Conservation (phyloP, 31 red algal genomes). For the Porphyra umbilicalis region DNA sequence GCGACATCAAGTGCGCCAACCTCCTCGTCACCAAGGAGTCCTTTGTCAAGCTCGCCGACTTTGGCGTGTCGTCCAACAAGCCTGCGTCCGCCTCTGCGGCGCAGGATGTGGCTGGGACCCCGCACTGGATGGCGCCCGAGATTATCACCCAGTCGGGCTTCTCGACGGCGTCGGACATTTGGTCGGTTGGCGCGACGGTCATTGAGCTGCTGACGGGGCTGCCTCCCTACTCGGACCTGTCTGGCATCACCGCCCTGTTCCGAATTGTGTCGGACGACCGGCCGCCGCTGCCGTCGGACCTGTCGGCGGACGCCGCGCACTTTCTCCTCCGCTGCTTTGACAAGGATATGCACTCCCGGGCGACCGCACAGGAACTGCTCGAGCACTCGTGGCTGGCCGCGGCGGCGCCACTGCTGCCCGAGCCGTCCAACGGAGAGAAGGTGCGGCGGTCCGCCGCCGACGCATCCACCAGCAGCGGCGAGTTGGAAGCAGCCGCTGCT, state of each 20-base stretch:
- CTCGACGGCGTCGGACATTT: conserved; percentile 92
- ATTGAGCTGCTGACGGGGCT: conserved; percentile 96
- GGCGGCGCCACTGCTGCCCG: not conserved
- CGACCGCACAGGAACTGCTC: conserved; percentile 80
- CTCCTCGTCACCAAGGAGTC: conserved; percentile 94
- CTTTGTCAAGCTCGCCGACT: conserved; percentile 96
- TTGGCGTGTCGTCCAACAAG: conserved; percentile 92
- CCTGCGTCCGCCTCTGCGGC: conserved; percentile 26
- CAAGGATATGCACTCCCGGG: conserved; percentile 76
- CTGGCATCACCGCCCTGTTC: conserved; percentile 85
- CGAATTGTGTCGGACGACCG: conserved; percentile 97
- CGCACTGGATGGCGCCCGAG: conserved; percentile 99
- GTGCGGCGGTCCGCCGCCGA: not conserved
- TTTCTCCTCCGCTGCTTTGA: conserved; percentile 88
- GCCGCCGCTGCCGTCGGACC: conserved; percentile 74
- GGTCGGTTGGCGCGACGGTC: conserved; percentile 94
- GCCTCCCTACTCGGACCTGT: conserved; percentile 87
- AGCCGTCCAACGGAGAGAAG: not conserved
- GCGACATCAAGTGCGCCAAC: conserved; percentile 99
- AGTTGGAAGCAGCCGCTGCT: not conserved
- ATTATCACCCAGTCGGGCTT: conserved; percentile 91
- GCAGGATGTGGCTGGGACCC: conserved; percentile 85
- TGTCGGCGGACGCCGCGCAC: conserved; percentile 73
- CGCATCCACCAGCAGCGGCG: not conserved
- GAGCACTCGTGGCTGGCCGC: conserved; percentile 69